Evolutionary conservation across 768 basidiomycete genomes (phyloP), one percentile per base, ranked within the genome.

Genomic region (Chalciporus sphaerocephalus): DNA sequence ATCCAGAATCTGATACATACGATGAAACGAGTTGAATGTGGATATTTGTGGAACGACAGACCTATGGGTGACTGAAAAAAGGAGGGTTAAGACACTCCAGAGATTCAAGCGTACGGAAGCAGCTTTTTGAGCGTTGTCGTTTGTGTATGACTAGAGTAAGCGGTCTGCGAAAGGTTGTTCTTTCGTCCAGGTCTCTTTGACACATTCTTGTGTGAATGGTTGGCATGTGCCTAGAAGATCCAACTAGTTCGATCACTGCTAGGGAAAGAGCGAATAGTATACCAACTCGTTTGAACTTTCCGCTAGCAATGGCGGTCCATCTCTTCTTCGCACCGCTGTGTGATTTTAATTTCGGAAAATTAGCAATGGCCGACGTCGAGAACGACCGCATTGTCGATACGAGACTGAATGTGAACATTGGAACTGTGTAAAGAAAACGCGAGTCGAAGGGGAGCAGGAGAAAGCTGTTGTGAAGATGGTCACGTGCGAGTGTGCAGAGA

Each of bases 271-370:
- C 37, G 18, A 10, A 17, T 46, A 25, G 33, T 25, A 27, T 15
- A 68, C 82, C 35, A 48, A 89, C 87, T 54, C 87, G 84, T 73
- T 90, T 89, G 72, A 88, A 90, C 13, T 70, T 61, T 36, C 80
- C 78, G 20, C 78, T 81, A n/a, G 78, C 76, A 36, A 88, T 64
- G 3, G 83, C 81, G 46, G 78, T 71, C 85, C 85, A 90, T 50
- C 87, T 72, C 66, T 90, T 90, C 69, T 89, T 89, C 18, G 87
- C 77, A 9, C 87, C 87, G 3, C 80, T 83, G 61, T 90, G 87
- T 1, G 83, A 78, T 65, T 90, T 90, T 55, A 90, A 68, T 68
- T 90, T 90, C 42, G 87, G 87, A 44, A 81, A 85, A 43, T 76
- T 73, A 22, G 65, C 61, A 2, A 74, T 51, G 6, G 76, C 64